A percentile compares a stretch with the other conserved stretches of the same genome.
phyloP scores from a whole-genome alignment of 441 rosid species.

The Gossypium davidsonii region DNA sequence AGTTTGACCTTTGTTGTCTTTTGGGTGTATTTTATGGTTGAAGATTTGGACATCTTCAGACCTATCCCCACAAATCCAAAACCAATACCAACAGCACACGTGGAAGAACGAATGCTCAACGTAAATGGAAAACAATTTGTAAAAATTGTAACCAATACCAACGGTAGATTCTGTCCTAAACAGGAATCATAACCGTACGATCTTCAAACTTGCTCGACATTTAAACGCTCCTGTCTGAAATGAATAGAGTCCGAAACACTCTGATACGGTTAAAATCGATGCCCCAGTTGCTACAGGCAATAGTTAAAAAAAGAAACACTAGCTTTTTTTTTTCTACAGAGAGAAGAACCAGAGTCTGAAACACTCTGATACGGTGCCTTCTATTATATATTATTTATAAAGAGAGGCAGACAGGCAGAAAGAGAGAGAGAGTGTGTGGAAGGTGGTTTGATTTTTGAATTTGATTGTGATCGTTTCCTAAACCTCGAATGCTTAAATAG shows the following conservation, averaged over 20 bases:
- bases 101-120: constrained; percentile 9
- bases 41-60: neutral
- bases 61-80: too few species aligned
- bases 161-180: constrained; percentile 29
- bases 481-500: constrained; percentile 9
- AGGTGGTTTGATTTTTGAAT: constrained; percentile 44
- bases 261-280: too few species aligned
- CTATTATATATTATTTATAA: neutral
- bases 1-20: neutral
- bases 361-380: constrained; percentile 20
- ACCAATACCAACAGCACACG: constrained; percentile 16
- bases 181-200: constrained; percentile 30
- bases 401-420: constrained; percentile 4
- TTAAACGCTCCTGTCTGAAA: constrained; percentile 17
- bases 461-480: constrained; percentile 23
- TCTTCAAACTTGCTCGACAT: constrained; percentile 25
- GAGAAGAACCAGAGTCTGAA: constrained; percentile 28
- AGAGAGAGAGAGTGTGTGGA: constrained; percentile 3
- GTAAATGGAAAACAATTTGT: constrained; percentile 24
- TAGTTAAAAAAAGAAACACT: neutral
- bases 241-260: too few species aligned
- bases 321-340: neutral
- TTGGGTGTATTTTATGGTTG: neutral
- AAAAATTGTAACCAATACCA: constrained; percentile 30
- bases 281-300: neutral